Evolutionary conservation across 208 protist species (phyloP).

Genomic region (Leishmania amazonensis): DNA sequence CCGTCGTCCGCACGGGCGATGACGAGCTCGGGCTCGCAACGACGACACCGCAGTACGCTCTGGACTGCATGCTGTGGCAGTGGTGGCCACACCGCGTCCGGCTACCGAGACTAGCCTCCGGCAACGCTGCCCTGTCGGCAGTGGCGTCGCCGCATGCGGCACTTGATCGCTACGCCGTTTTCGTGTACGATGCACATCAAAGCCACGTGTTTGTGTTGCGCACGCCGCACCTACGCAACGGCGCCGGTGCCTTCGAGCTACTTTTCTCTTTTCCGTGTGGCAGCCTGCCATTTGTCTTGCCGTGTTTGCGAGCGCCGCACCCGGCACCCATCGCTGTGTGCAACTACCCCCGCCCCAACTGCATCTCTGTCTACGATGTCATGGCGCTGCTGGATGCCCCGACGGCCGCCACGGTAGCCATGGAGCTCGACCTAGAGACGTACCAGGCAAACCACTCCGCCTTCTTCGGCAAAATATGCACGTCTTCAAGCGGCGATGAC

Average conservation of each 20-base stretch:
- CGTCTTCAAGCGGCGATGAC: neutral
- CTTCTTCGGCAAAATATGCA: constrained; percentile 20
- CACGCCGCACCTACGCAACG: constrained; percentile 53
- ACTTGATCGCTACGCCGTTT: constrained; percentile 42
- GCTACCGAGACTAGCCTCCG: constrained; percentile 40
- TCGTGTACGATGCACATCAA: constrained; percentile 56
- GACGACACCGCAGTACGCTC: constrained; percentile 20
- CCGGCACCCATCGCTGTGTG: constrained; percentile 70
- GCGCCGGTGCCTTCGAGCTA: constrained; percentile 39
- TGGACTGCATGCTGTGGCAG: constrained; percentile 56
- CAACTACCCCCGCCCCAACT: constrained; percentile 58
- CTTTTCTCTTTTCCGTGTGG: constrained; percentile 56
- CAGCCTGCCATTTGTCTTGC: constrained; percentile 59
- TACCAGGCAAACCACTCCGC: constrained; percentile 17
- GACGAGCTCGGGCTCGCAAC: constrained; percentile 40
- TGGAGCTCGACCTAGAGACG: constrained; percentile 17
- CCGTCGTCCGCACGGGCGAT: constrained; percentile 26
- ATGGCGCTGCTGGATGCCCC: constrained; percentile 24
- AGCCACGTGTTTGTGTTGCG: constrained; percentile 43
- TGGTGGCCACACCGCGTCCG: constrained; percentile 72
- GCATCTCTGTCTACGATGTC: constrained; percentile 61
- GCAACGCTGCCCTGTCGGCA: constrained; percentile 50
- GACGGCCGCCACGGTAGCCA: constrained; percentile 5
- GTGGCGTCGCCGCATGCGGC: constrained; percentile 45
- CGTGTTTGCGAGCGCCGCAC: constrained; percentile 44